These are phyloP conservation scores for Fusarium cicatricum DNA, from an alignment of 2,329 filamentous ascomycete species.

Conservation along the genomic window DNA sequence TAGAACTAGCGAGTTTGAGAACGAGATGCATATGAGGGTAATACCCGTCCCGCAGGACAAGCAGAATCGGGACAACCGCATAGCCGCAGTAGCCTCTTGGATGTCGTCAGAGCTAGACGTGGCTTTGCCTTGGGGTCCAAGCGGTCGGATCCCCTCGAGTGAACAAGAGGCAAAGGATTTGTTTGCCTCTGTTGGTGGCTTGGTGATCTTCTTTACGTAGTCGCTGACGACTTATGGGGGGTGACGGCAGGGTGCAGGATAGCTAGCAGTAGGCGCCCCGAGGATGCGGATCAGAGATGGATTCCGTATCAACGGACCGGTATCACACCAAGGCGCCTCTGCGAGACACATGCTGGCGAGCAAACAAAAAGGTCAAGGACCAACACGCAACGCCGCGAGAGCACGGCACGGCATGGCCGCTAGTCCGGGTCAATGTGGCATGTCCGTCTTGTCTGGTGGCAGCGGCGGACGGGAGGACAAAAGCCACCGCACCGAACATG, in stretches of 20 bases:
- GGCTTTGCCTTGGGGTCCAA: slow-evolving; percentile 12
- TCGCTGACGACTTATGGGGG: neutral
- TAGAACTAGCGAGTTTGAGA: neutral
- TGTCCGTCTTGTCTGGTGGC: neutral
- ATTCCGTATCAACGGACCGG: slow-evolving; percentile 22
- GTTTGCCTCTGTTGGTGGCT: slow-evolving; percentile 22
- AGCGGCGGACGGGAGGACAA: slow-evolving; percentile 15
- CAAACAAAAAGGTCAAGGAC: slow-evolving; percentile 5
- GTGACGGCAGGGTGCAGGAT: slow-evolving; percentile 1
- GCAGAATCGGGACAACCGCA: slow-evolving; percentile 4
- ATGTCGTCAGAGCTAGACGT: slow-evolving; percentile 19
- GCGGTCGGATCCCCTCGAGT: slow-evolving; percentile 18
- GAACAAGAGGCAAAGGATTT: slow-evolving; percentile 1
- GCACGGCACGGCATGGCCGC: slow-evolving; percentile 17
- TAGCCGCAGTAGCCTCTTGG: slow-evolving; percentile 14
- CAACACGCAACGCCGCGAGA: slow-evolving; percentile 12
- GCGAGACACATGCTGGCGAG: slow-evolving; percentile 1
- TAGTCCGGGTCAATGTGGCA: neutral
- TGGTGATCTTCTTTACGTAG: slow-evolving; percentile 3
- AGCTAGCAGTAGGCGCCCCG: slow-evolving; percentile 9
- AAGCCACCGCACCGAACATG: slow-evolving; percentile 24
- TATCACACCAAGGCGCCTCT: slow-evolving; percentile 13
- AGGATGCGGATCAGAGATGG: slow-evolving; percentile 16
- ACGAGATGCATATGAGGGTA: slow-evolving; percentile 1
- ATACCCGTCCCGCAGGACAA: slow-evolving; percentile 11